These are phyloP conservation scores for Starmerella powellii DNA, from an alignment of 805 yeast genomes.

Conservation along the genomic window DNA sequence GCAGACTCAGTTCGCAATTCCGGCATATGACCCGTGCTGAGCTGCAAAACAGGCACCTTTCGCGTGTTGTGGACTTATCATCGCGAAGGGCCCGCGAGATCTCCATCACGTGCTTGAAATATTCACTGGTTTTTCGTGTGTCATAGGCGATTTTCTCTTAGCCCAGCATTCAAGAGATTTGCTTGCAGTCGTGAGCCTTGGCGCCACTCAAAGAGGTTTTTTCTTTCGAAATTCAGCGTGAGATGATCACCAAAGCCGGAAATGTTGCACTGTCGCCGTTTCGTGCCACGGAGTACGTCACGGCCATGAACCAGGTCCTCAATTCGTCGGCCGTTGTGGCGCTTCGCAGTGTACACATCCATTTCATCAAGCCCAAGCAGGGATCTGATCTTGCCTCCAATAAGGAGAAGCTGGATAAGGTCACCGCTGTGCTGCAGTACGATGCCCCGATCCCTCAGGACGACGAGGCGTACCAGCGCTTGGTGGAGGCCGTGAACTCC, in stretches of 20 bases:
- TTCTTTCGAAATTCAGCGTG: background rate
- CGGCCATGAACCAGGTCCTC: conserved; percentile 61
- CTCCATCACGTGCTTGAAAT: no score
- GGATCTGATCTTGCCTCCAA: conserved; percentile 26
- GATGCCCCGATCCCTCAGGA: conserved; percentile 50
- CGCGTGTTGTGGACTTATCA: no score
- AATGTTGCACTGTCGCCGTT: conserved; percentile 82
- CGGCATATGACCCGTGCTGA: no score
- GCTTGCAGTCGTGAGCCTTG: background rate
- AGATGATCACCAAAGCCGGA: conserved; percentile 37
- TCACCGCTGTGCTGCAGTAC: conserved; percentile 58
- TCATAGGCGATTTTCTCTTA: no score
- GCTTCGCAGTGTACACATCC: conserved; percentile 65
- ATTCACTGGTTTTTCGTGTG: no score
- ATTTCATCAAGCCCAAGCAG: conserved; percentile 54
- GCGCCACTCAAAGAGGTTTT: conserved; percentile 2
- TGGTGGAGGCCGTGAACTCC: conserved; percentile 30
- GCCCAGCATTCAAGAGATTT: no score
- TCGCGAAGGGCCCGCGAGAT: no score
- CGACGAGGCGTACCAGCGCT: conserved; percentile 35
- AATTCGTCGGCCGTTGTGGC: conserved; percentile 54
- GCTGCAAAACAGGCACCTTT: no score
- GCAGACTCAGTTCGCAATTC: no score
- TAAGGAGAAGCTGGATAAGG: conserved; percentile 29
- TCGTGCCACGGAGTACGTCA: conserved; percentile 60